These are phyloP conservation scores for Pontederia crassipes DNA, from an alignment of 176 grass and related monocot genomes.

Conservation along the genomic window DNA sequence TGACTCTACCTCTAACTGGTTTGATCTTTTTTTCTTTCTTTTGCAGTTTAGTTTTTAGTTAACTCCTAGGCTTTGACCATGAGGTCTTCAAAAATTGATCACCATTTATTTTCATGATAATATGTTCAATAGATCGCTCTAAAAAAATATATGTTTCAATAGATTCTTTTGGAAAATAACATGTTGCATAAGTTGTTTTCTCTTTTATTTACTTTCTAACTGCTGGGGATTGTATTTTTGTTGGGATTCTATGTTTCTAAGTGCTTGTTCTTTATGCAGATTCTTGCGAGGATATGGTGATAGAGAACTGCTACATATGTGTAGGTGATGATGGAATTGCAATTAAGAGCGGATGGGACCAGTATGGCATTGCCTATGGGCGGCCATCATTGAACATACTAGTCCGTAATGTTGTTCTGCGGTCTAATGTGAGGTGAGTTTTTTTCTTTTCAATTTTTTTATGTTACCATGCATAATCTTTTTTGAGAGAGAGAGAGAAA, in stretches of 20 bases:
- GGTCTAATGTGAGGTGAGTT: constrained; percentile 65
- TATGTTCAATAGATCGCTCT: background rate
- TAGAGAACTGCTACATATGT: constrained; percentile 85
- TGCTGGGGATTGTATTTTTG: background rate
- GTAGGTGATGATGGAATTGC: constrained; percentile 88
- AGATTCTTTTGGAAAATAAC: background rate
- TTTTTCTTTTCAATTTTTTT: background rate
- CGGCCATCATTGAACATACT: constrained; percentile 70
- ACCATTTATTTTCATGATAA: background rate
- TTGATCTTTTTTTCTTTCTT: background rate
- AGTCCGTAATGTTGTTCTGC: constrained; percentile 55
- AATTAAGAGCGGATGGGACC: constrained; percentile 98
- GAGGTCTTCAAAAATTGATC: background rate
- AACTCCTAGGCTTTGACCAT: background rate
- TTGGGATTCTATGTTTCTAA: background rate
- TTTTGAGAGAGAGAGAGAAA: background rate
- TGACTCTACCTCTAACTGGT: background rate
- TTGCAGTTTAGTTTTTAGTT: background rate
- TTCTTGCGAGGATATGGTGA: constrained; percentile 73
- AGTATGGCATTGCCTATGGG: constrained; percentile 80
- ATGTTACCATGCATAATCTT: background rate
- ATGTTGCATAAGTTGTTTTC: background rate
- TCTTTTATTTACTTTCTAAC: too few relatives aligned
- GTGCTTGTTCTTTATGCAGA: constrained; percentile 32
- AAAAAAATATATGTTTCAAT: background rate